Evolutionary conservation across 306 rosid species (phyloP).

Genomic region (Glycine soja): DNA sequence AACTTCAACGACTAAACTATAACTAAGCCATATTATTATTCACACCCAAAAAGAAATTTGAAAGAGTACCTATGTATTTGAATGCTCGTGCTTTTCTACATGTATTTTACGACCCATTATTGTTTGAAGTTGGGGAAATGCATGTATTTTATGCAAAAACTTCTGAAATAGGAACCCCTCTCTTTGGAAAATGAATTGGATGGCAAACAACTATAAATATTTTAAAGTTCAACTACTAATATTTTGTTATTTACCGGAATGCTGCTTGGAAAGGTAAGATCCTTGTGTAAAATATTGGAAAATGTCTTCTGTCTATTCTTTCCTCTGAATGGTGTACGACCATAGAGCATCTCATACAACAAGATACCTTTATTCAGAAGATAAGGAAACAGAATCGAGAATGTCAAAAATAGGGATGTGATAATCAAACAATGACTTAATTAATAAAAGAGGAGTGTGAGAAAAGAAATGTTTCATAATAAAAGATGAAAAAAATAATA

Average conservation of each 20-base stretch:
- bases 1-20: no score
- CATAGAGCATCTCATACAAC: slow-evolving; percentile 95
- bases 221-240: neutral
- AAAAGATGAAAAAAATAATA: no score
- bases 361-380: slow-evolving; percentile 71
- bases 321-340: slow-evolving; percentile 95
- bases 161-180: neutral
- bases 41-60: neutral
- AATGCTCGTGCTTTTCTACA: slow-evolving; percentile 20
- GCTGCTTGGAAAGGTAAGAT: slow-evolving; percentile 94
- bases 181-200: slow-evolving; percentile 1
- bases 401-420: neutral
- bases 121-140: slow-evolving; percentile 19
- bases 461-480: no score
- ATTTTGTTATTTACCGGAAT: slow-evolving; percentile 63
- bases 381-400: slow-evolving; percentile 28
- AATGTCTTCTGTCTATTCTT: slow-evolving; percentile 91
- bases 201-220: no score
- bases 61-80: slow-evolving; percentile 4
- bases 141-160: slow-evolving; percentile 9
- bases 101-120: slow-evolving; percentile 4
- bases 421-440: neutral
- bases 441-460: no score
- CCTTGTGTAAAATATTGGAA: slow-evolving; percentile 87
- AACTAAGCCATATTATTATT: neutral